A percentile compares a stretch with the other conserved stretches of the same genome.
phyloP scores from a whole-genome alignment of 345 rosid species.

The Aquilaria malaccensis region DNA sequence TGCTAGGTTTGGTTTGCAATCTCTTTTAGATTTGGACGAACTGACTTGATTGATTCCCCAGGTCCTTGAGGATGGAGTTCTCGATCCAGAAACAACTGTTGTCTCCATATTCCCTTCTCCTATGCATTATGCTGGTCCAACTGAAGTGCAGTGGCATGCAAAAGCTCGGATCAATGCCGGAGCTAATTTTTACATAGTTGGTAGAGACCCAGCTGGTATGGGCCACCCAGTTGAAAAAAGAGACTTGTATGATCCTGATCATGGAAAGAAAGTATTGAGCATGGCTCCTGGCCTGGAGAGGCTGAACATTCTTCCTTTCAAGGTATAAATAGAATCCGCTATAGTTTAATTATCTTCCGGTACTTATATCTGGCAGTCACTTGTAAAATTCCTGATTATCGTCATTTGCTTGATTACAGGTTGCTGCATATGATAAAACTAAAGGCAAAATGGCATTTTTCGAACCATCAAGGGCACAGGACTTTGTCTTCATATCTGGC shows the following conservation, averaged over 20 bases:
- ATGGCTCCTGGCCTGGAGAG: slow-evolving; percentile 97
- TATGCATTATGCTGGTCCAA: slow-evolving; percentile 99
- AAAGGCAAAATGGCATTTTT: slow-evolving; percentile 99
- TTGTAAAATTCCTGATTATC: background rate
- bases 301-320: slow-evolving; percentile 94
- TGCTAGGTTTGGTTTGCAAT: no score
- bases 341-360: no score
- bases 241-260: slow-evolving; percentile 96
- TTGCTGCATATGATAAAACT: slow-evolving; percentile 91
- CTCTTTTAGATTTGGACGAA: no score
- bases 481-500: slow-evolving; percentile 92
- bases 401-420: slow-evolving; percentile 30
- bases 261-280: slow-evolving; percentile 93
- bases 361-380: background rate
- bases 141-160: slow-evolving; percentile 99
- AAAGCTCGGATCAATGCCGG: slow-evolving; percentile 98
- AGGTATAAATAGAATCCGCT: slow-evolving; percentile 30
- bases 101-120: slow-evolving; percentile 99
- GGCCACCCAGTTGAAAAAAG: slow-evolving; percentile 91
- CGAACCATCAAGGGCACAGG: slow-evolving; percentile 84
- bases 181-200: slow-evolving; percentile 98
- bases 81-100: slow-evolving; percentile 96
- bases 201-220: slow-evolving; percentile 99
- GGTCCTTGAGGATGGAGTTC: slow-evolving; percentile 98
- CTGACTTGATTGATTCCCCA: slow-evolving; percentile 14